Evolutionary conservation across 2,329 filamentous ascomycete genomes (phyloP).

Genomic region (Colletotrichum ledebouriae): DNA sequence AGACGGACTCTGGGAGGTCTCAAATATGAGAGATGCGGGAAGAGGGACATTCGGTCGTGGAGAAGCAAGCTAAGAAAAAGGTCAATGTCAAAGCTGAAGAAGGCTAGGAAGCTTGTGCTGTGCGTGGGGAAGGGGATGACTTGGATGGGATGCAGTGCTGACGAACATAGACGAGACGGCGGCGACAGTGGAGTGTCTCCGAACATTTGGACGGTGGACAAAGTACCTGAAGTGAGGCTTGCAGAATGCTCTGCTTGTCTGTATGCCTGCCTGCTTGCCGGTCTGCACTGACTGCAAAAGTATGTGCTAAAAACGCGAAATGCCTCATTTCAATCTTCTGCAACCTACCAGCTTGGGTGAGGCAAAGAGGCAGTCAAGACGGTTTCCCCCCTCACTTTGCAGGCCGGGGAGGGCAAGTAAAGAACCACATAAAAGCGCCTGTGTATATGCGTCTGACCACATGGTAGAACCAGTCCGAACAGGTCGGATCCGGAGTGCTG

Average conservation of each 20-base stretch:
- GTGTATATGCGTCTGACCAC: constrained; percentile 24
- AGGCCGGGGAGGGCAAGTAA: neutral
- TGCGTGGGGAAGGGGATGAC: constrained; percentile 11
- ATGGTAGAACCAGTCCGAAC: constrained; percentile 30
- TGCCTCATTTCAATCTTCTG: neutral
- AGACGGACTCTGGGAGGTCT: no score
- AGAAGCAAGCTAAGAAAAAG: constrained; percentile 8
- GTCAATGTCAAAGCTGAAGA: constrained; percentile 1
- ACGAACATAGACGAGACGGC: constrained; percentile 36
- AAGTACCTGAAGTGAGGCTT: constrained; percentile 8
- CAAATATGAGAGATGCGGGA: neutral
- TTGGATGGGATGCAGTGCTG: constrained; percentile 30
- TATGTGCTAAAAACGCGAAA: neutral
- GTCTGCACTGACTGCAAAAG: no score
- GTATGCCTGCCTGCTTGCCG: no score
- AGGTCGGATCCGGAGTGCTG: neutral
- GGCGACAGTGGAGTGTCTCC: constrained; percentile 6
- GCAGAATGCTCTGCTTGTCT: no score
- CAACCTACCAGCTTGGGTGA: no score
- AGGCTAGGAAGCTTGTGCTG: constrained; percentile 5
- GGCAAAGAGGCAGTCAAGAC: no score
- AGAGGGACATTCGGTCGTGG: neutral
- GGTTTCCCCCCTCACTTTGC: no score
- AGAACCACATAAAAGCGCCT: constrained; percentile 17
- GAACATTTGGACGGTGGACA: constrained; percentile 15